phyloP scores from a whole-genome alignment of 495 filamentous ascomycete genomes.

The Trichoderma erinaceum region DNA sequence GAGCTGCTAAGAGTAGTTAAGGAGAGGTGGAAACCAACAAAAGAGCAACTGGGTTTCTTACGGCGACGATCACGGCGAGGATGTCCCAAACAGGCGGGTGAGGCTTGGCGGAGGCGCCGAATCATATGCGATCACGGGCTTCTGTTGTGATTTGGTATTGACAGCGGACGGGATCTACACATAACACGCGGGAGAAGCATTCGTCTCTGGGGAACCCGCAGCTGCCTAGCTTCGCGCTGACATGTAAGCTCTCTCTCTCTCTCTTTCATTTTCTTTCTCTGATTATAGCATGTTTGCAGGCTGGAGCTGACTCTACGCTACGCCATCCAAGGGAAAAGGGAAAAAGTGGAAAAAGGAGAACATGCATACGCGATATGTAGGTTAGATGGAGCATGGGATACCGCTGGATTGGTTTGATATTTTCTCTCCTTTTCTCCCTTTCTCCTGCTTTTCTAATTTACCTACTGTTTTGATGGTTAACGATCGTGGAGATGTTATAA shows the following conservation, averaged over 20 bases:
- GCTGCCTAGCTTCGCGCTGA: not conserved
- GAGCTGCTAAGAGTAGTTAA: not conserved
- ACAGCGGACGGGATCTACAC: not conserved
- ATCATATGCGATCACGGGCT: not conserved
- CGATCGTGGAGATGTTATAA: too few relatives aligned
- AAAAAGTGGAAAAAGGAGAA: too few relatives aligned
- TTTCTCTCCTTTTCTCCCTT: too few relatives aligned
- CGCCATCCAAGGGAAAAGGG: too few relatives aligned
- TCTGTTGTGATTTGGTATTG: not conserved
- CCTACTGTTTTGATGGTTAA: too few relatives aligned
- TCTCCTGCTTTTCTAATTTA: too few relatives aligned
- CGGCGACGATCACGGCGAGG: constrained; percentile 1
- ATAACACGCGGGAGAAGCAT: not conserved
- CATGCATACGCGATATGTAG: too few relatives aligned
- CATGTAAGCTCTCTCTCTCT: not conserved
- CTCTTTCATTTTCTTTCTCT: too few relatives aligned
- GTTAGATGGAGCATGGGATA: too few relatives aligned
- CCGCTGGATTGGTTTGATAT: too few relatives aligned
- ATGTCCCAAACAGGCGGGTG: constrained; percentile 7
- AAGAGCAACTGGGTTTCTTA: not conserved
- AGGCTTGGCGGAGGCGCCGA: not conserved
- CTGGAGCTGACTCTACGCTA: not conserved
- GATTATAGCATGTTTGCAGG: not conserved
- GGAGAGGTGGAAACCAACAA: not conserved
- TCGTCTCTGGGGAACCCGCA: not conserved